phyloP scores from a whole-genome alignment of 495 filamentous ascomycete genomes.

The Aspergillus funiculosus region DNA sequence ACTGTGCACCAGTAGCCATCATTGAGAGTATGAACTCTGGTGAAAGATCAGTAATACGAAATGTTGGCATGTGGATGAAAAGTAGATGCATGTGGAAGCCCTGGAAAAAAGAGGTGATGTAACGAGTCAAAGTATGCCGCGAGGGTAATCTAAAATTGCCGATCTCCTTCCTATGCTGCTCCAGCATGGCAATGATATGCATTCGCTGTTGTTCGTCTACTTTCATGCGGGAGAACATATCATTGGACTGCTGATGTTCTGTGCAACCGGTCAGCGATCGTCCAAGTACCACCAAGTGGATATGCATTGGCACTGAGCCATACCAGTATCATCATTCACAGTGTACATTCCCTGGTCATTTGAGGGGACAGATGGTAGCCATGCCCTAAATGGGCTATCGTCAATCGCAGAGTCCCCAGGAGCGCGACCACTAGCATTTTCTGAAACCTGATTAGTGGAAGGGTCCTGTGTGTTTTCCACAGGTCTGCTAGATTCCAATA shows the following conservation, averaged over 20 bases:
- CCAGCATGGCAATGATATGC: not conserved
- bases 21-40: slow-evolving; percentile 6
- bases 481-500: not conserved
- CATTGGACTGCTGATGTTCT: not conserved
- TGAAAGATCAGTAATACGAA: slow-evolving; percentile 1
- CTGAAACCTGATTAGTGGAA: not conserved
- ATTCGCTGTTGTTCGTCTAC: slow-evolving; percentile 1
- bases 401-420: not conserved
- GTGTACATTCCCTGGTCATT: slow-evolving; percentile 3
- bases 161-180: not conserved
- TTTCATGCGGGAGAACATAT: not conserved
- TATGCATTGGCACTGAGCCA: not conserved
- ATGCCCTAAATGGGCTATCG: slow-evolving; percentile 8
- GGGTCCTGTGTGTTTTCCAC: not conserved
- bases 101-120: slow-evolving; percentile 8
- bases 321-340: slow-evolving; percentile 1
- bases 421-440: not conserved
- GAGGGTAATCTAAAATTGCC: slow-evolving; percentile 4
- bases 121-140: slow-evolving; percentile 9
- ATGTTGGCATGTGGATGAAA: slow-evolving; percentile 12
- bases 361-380: slow-evolving; percentile 8
- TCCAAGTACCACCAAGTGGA: not conserved
- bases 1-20: slow-evolving; percentile 9
- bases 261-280: not conserved
- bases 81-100: slow-evolving; percentile 11